These are phyloP conservation scores for Geranomyces variabilis DNA, from an alignment of 192 early-diverging fungal species.

Conservation along the genomic window DNA sequence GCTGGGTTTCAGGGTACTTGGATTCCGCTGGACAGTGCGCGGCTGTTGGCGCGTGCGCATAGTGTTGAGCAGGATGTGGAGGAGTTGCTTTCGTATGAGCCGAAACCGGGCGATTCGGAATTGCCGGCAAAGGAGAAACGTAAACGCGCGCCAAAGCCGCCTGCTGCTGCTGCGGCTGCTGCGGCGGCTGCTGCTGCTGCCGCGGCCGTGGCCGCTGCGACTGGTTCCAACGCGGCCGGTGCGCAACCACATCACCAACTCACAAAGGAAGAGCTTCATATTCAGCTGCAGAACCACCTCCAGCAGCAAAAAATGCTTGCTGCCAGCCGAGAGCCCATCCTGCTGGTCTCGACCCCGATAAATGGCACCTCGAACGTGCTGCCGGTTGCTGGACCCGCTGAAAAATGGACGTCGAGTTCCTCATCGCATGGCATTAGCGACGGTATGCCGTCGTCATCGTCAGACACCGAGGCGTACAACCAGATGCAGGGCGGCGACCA, in stretches of 20 bases:
- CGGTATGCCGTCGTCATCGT: conserved; percentile 11
- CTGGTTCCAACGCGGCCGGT: too few species aligned
- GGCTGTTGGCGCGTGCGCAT: conserved; percentile 27
- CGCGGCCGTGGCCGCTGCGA: not conserved
- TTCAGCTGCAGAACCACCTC: too few species aligned
- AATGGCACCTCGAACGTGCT: too few species aligned
- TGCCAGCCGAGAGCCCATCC: not conserved
- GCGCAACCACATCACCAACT: too few species aligned
- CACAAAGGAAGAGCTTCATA: not conserved
- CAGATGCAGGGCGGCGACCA: not conserved
- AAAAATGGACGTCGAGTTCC: conserved; percentile 10
- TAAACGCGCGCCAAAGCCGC: conserved; percentile 12
- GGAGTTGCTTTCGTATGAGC: conserved; percentile 26
- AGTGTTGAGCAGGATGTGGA: conserved; percentile 34
- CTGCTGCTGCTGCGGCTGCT: not conserved
- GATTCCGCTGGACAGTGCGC: conserved; percentile 42
- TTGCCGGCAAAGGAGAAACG: conserved; percentile 18
- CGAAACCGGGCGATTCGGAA: conserved; percentile 32
- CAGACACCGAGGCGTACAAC: conserved; percentile 9
- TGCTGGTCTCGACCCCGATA: too few species aligned
- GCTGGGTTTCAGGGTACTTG: conserved; percentile 53
- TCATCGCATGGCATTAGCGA: conserved; percentile 3
- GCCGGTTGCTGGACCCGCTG: not conserved
- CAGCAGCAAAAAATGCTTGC: not conserved
- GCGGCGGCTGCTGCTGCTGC: not conserved